A percentile compares a stretch with the other conserved stretches of the same genome.
phyloP scores from a whole-genome alignment of 805 yeast genomes.

The Ogataea ganodermae region DNA sequence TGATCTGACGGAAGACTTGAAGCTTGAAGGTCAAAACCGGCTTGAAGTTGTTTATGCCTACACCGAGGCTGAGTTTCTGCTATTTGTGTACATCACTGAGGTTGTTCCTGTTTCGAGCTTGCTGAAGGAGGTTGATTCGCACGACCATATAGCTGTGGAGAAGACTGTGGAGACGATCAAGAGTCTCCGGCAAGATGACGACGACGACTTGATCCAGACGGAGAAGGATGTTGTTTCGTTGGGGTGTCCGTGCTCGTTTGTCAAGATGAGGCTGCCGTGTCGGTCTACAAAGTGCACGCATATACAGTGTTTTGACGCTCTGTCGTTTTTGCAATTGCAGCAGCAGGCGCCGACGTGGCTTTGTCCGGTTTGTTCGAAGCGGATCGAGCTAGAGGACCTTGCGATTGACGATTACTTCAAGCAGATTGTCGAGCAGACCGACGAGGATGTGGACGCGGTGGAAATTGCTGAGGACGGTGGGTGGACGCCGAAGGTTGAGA shows the following conservation, averaged over 20 bases:
- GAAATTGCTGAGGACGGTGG: conserved; percentile 70
- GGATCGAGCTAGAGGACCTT: conserved; percentile 55
- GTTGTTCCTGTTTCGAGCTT: conserved; percentile 43
- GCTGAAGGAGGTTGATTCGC: conserved; percentile 40
- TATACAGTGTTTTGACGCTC: conserved; percentile 85
- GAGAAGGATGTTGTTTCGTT: conserved; percentile 62
- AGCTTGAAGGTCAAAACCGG: conserved; percentile 35
- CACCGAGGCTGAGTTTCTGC: conserved; percentile 49
- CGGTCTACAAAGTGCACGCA: conserved; percentile 75
- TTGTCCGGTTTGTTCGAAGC: conserved; percentile 78
- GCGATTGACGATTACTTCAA: conserved; percentile 73
- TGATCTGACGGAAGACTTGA: conserved; percentile 60
- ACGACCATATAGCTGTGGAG: conserved; percentile 54
- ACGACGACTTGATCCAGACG: conserved; percentile 73
- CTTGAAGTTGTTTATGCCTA: conserved; percentile 61
- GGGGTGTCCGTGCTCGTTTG: conserved; percentile 76
- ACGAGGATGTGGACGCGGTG: conserved; percentile 61
- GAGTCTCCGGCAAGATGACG: conserved; percentile 41
- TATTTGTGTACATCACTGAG: conserved; percentile 63
- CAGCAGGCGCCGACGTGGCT: conserved; percentile 80
- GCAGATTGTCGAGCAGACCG: conserved; percentile 58
- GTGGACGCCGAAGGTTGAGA: conserved; percentile 51
- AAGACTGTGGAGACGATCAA: conserved; percentile 41
- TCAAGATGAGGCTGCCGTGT: conserved; percentile 70
- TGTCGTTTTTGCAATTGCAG: conserved; percentile 72